phyloP scores from a whole-genome alignment of 1,284 basidiomycete genomes.

The Malassezia japonica region DNA sequence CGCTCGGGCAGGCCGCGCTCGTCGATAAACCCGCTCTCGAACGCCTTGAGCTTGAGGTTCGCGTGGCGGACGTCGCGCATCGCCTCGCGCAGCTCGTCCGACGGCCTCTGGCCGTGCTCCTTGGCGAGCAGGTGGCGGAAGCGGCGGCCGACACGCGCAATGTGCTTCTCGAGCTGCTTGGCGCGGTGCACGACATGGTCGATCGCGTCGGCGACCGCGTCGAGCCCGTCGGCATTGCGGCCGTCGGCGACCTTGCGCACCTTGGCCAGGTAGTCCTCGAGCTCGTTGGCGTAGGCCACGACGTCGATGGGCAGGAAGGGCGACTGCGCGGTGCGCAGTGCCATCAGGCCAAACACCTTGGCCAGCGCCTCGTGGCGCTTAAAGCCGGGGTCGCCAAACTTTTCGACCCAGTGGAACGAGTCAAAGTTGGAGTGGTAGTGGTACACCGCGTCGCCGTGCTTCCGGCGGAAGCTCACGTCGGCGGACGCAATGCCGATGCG shows the following conservation, averaged over 20 bases:
- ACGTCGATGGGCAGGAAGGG: conserved; percentile 63
- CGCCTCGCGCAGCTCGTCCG: neutral
- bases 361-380: conserved; percentile 62
- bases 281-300: conserved; percentile 50
- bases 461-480: conserved; percentile 45
- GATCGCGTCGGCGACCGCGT: neutral
- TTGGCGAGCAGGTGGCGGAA: neutral
- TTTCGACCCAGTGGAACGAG: conserved; percentile 63
- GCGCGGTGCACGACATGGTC: neutral
- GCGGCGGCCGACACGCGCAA: neutral
- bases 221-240: neutral
- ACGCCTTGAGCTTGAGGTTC: conserved; percentile 64
- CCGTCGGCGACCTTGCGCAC: conserved; percentile 8
- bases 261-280: conserved; percentile 25
- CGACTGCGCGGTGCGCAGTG: conserved; percentile 58
- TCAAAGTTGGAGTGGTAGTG: conserved; percentile 66
- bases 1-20: conserved; percentile 58
- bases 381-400: conserved; percentile 68
- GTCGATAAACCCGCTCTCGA: conserved; percentile 77
- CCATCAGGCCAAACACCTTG: conserved; percentile 51
- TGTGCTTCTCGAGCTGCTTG: neutral
- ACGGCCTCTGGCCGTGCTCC: neutral
- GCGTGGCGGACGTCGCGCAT: conserved; percentile 53
- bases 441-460: conserved; percentile 28
- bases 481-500: conserved; percentile 49